phyloP scores from a whole-genome alignment of 148 eudicot genomes.

The Vaccinium corymbosum region DNA sequence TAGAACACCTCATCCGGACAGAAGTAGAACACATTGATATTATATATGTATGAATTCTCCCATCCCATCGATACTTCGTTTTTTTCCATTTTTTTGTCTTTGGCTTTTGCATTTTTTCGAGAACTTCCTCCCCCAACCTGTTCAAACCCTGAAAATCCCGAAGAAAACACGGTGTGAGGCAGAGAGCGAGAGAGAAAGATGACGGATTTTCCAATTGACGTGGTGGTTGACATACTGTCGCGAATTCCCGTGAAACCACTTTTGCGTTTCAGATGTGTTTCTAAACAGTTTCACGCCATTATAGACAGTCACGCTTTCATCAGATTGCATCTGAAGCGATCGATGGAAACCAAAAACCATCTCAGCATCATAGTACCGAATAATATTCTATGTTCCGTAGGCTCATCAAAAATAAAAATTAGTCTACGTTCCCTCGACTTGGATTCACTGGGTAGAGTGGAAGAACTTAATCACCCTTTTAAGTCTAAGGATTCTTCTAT shows the following conservation, averaged over 20 bases:
- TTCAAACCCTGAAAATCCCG: too few species aligned
- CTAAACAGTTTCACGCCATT: background rate
- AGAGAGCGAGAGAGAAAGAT: background rate
- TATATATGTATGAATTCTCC: too few species aligned
- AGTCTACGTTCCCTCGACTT: conserved; percentile 4
- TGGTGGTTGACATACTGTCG: background rate
- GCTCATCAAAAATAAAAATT: too few species aligned
- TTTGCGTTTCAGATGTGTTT: background rate
- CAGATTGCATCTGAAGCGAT: background rate
- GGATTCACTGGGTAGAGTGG: conserved; percentile 16
- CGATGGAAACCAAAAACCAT: background rate
- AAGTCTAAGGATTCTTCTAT: too few species aligned
- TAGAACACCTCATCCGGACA: too few species aligned
- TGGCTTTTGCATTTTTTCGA: too few species aligned
- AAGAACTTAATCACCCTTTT: conserved; percentile 11
- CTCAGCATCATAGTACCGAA: background rate
- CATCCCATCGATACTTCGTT: too few species aligned
- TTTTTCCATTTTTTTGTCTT: too few species aligned
- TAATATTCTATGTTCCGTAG: background rate
- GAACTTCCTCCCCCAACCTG: too few species aligned
- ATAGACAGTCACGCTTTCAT: background rate
- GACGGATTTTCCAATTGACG: background rate
- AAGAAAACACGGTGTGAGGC: too few species aligned
- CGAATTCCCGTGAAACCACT: background rate
- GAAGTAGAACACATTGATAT: too few species aligned